Conservation (phyloP, 768 basidiomycete species). For the Erythrobasidium yunnanense region DNA sequence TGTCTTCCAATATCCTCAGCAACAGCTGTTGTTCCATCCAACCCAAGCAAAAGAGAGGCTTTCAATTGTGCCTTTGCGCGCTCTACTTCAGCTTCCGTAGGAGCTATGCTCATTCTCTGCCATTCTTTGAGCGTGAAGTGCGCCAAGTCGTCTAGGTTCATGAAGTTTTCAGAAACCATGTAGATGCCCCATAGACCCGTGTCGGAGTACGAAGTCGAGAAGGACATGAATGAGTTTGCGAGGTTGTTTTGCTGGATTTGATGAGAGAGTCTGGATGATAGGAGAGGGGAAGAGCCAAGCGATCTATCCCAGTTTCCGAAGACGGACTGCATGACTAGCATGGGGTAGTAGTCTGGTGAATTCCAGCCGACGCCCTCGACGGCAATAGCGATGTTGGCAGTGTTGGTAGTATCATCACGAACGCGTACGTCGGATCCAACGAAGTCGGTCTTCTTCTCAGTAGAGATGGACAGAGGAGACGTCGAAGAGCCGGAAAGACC, state of each 20-base stretch:
- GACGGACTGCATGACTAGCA: slow-evolving; percentile 95
- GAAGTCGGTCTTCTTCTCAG: slow-evolving; percentile 62
- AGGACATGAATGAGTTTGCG: slow-evolving; percentile 98
- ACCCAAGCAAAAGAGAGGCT: slow-evolving; percentile 73
- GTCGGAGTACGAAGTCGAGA: slow-evolving; percentile 97
- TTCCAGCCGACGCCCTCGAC: slow-evolving; percentile 98
- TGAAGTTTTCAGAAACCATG: slow-evolving; percentile 83
- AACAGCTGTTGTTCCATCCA: slow-evolving; percentile 92
- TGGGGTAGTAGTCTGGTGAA: slow-evolving; percentile 96
- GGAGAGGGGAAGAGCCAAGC: slow-evolving; percentile 75
- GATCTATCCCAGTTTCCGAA: slow-evolving; percentile 99
- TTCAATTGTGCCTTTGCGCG: slow-evolving; percentile 97
- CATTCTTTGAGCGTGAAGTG: slow-evolving; percentile 94
- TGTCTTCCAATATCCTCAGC: slow-evolving; percentile 99
- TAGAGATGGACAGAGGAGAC: slow-evolving; percentile 82
- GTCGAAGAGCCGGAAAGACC: slow-evolving; percentile 72
- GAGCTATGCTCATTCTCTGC: slow-evolving; percentile 83
- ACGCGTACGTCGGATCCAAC: slow-evolving; percentile 90
- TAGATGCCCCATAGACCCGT: slow-evolving; percentile 99
- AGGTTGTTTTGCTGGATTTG: slow-evolving; percentile 86
- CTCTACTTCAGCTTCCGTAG: slow-evolving; percentile 78
- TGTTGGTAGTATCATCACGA: slow-evolving; percentile 78
- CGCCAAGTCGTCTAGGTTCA: slow-evolving; percentile 80
- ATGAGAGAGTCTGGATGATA: slow-evolving; percentile 82
- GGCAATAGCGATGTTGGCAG: slow-evolving; percentile 87